phyloP scores from a whole-genome alignment of 2,329 filamentous ascomycete genomes.

The Sporothrix inflata region DNA sequence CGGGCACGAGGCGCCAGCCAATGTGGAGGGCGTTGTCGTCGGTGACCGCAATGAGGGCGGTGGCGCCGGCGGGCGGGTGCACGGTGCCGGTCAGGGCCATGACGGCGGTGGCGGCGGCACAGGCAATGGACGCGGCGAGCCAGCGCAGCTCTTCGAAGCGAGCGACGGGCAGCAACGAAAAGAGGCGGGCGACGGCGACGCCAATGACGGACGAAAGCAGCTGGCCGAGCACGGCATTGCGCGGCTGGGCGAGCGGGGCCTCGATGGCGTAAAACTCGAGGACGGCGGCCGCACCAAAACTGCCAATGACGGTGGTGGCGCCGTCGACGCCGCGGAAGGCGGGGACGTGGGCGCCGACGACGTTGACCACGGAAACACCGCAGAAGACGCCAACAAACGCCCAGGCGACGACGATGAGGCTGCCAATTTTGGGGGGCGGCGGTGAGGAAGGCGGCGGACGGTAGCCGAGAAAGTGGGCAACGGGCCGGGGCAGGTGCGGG shows the following conservation, averaged over 20 bases:
- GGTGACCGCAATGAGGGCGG: conserved; percentile 68
- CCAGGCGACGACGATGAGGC: conserved; percentile 63
- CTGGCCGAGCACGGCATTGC: conserved; percentile 71
- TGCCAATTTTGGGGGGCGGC: conserved; percentile 52
- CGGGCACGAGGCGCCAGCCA: conserved; percentile 70
- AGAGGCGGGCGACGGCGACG: conserved; percentile 66
- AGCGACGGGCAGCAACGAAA: conserved; percentile 50
- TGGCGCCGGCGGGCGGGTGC: conserved; percentile 75
- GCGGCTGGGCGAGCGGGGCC: conserved; percentile 72
- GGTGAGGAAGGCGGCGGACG: conserved; percentile 43
- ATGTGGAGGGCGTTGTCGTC: conserved; percentile 57
- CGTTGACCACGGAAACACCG: conserved; percentile 62
- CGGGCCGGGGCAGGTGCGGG: conserved; percentile 62
- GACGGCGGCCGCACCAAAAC: conserved; percentile 76
- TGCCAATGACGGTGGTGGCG: conserved; percentile 65
- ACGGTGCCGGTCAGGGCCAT: conserved; percentile 74
- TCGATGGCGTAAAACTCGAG: conserved; percentile 73
- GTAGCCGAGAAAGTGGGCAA: conserved; percentile 72
- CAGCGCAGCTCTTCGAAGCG: conserved; percentile 59
- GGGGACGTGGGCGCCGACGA: conserved; percentile 58
- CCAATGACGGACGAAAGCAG: conserved; percentile 64
- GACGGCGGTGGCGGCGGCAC: conserved; percentile 62
- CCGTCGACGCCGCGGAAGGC: conserved; percentile 55
- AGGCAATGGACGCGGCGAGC: conserved; percentile 67
- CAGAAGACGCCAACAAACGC: conserved; percentile 67